A percentile compares a stretch with the other conserved stretches of the same genome.
Evolutionary conservation across 164 flowering plant species (phyloP).

Genomic region (Taxillus chinensis): DNA sequence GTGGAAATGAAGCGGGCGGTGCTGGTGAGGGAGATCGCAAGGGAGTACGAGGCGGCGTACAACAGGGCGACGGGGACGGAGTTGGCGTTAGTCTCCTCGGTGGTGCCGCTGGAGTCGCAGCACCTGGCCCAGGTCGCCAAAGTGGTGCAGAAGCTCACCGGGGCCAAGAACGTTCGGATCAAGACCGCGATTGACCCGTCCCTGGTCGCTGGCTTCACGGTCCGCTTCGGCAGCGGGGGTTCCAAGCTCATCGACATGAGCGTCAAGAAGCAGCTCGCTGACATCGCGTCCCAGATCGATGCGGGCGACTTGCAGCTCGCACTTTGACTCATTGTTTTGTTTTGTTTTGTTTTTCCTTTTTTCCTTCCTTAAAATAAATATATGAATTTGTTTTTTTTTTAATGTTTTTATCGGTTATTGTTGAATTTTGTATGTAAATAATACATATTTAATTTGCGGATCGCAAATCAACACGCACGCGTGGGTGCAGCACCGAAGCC

Average conservation of each 20-base stretch:
- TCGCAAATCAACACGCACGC: too few relatives aligned
- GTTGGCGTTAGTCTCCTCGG: conserved; percentile 71
- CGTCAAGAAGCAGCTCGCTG: conserved; percentile 87
- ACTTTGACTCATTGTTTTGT: too few relatives aligned
- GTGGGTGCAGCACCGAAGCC: too few relatives aligned
- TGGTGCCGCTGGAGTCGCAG: conserved; percentile 68
- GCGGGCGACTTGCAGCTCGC: conserved; percentile 23
- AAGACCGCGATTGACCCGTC: conserved; percentile 71
- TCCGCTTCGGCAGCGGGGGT: conserved; percentile 63
- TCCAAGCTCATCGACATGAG: conserved; percentile 91
- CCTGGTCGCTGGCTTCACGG: conserved; percentile 82
- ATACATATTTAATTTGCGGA: too few relatives aligned
- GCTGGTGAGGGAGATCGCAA: conserved; percentile 45
- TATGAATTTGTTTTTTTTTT: too few relatives aligned
- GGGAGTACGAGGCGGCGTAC: conserved; percentile 64
- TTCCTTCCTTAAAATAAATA: too few relatives aligned
- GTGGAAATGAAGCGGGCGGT: conserved; percentile 58
- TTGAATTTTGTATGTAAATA: too few relatives aligned
- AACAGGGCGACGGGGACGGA: conserved; percentile 68
- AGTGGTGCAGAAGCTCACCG: conserved; percentile 70
- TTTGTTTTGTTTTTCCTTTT: too few relatives aligned
- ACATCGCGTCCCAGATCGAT: conserved; percentile 65
- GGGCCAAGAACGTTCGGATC: conserved; percentile 82
- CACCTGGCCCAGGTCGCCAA: conserved; percentile 89
- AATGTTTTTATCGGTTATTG: too few relatives aligned